These are phyloP conservation scores for Alternaria ethzedia DNA, from an alignment of 2,329 filamentous ascomycete genomes.

Conservation along the genomic window DNA sequence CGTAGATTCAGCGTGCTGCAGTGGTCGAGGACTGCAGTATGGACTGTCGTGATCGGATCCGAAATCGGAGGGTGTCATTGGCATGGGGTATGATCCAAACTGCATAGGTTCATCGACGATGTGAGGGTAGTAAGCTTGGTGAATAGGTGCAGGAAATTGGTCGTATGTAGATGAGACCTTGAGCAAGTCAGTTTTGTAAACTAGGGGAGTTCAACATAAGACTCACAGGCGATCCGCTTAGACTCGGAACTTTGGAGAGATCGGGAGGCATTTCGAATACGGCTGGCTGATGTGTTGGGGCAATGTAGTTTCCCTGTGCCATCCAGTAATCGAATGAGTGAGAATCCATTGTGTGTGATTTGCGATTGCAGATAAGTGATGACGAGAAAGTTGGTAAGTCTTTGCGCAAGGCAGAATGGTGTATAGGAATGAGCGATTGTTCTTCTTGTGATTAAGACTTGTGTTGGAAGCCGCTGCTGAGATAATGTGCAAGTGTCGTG, in stretches of 20 bases:
- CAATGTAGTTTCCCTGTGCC: constrained; percentile 42
- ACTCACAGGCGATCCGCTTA: constrained; percentile 49
- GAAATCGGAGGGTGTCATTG: constrained; percentile 50
- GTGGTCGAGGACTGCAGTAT: constrained; percentile 46
- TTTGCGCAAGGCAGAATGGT: constrained; percentile 3
- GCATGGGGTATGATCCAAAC: constrained; percentile 43
- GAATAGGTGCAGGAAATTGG: constrained; percentile 40
- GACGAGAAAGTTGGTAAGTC: constrained; percentile 12
- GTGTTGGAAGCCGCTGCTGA: not conserved
- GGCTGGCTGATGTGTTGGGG: constrained; percentile 38
- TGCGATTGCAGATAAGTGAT: constrained; percentile 1
- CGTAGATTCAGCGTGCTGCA: constrained; percentile 32
- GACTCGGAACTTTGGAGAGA: constrained; percentile 46
- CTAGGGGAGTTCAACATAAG: not conserved
- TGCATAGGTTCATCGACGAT: constrained; percentile 42
- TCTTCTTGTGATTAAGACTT: not conserved
- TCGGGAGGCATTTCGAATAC: constrained; percentile 45
- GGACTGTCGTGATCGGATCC: constrained; percentile 49
- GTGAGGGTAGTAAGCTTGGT: constrained; percentile 43
- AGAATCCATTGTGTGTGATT: constrained; percentile 39
- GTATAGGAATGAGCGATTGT: not conserved
- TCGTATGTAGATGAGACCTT: constrained; percentile 48
- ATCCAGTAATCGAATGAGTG: constrained; percentile 48
- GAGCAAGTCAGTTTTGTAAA: constrained; percentile 7
- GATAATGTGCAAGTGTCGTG: constrained; percentile 3